Evolutionary conservation across 2,329 filamentous ascomycete genomes (phyloP).

Genomic region (Microdochium paspali): DNA sequence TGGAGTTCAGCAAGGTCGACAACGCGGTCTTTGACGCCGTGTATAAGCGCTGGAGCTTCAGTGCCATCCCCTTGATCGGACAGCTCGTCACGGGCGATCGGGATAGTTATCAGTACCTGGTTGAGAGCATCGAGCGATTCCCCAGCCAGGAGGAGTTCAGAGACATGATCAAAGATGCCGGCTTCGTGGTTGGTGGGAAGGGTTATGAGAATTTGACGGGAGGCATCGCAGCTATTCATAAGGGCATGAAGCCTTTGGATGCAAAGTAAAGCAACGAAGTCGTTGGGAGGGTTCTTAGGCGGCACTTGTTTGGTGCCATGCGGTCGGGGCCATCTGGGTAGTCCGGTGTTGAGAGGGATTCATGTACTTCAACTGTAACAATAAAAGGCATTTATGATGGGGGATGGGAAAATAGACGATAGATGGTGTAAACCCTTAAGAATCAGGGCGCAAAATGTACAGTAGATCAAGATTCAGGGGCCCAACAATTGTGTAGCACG

Average conservation of each 20-base stretch:
- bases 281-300: no score
- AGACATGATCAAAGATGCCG: constrained; percentile 72
- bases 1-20: constrained; percentile 86
- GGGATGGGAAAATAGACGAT: no score
- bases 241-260: constrained; percentile 72
- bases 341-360: no score
- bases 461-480: no score
- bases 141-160: constrained; percentile 79
- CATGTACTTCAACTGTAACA: no score
- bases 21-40: constrained; percentile 69
- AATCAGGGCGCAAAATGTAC: no score
- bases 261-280: neutral
- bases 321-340: no score
- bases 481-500: no score
- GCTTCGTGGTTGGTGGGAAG: constrained; percentile 72
- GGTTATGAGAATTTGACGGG: constrained; percentile 88
- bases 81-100: constrained; percentile 90
- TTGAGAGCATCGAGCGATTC: constrained; percentile 94
- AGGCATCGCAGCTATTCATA: constrained; percentile 92
- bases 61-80: constrained; percentile 87
- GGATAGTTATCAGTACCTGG: constrained; percentile 95
- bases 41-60: constrained; percentile 95
- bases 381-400: no score
- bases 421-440: no score
- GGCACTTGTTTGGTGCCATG: no score